These are phyloP conservation scores for Mycena kentingensis DNA, from an alignment of 768 basidiomycete species.

Conservation along the genomic window DNA sequence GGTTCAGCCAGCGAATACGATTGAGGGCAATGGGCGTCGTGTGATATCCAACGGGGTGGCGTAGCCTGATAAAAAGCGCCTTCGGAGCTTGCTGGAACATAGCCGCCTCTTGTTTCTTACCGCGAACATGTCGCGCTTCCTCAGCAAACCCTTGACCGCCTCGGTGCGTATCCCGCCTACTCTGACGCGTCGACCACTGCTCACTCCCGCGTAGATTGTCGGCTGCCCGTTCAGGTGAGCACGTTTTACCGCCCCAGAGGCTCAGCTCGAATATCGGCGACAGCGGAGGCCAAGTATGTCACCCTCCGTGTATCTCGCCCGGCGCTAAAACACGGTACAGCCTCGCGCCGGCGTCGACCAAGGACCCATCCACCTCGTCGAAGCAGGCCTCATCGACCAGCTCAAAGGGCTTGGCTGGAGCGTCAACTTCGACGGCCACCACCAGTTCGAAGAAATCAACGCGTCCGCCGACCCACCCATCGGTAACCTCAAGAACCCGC, in stretches of 20 bases:
- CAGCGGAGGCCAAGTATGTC: slow-evolving; percentile 61
- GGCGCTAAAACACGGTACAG: slow-evolving; percentile 39
- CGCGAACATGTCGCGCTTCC: slow-evolving; percentile 42
- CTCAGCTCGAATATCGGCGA: slow-evolving; percentile 1
- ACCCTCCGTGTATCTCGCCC: slow-evolving; percentile 6
- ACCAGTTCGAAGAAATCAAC: slow-evolving; percentile 80
- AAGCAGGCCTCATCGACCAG: slow-evolving; percentile 82
- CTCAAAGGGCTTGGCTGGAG: slow-evolving; percentile 82
- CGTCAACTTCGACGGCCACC: slow-evolving; percentile 88
- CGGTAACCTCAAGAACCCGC: slow-evolving; percentile 88
- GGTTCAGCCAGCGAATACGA: too few species aligned
- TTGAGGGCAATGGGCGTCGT: too few species aligned
- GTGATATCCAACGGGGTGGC: too few species aligned
- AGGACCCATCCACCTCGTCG: slow-evolving; percentile 85
- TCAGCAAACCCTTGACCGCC: slow-evolving; percentile 70
- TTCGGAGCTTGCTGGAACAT: slow-evolving; percentile 4
- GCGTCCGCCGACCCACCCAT: slow-evolving; percentile 73
- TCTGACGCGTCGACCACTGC: background rate
- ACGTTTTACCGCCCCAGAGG: slow-evolving; percentile 27
- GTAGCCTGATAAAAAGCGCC: too few species aligned
- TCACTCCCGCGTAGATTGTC: slow-evolving; percentile 61
- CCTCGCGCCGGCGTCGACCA: slow-evolving; percentile 79
- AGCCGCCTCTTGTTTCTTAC: background rate
- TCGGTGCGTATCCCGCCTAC: slow-evolving; percentile 58
- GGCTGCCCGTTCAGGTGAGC: slow-evolving; percentile 92